phyloP scores from a whole-genome alignment of 1,284 basidiomycete genomes.

The Melampsora larici-populina region DNA sequence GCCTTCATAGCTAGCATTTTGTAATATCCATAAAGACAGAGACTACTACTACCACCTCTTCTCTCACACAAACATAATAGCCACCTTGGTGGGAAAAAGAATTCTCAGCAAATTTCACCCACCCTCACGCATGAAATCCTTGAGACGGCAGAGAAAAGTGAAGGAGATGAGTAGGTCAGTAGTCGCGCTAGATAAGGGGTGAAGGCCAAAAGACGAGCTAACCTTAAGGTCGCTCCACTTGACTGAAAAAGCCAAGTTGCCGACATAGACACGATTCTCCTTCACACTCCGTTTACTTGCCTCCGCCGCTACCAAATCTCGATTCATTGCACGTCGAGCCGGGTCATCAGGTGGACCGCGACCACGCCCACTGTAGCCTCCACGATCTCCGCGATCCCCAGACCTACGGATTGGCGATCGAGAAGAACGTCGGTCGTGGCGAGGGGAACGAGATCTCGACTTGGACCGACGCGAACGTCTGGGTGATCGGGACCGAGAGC shows the following conservation, averaged over 20 bases:
- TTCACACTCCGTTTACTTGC: constrained; percentile 83
- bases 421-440: constrained; percentile 22
- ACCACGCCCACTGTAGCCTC: constrained; percentile 26
- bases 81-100: constrained; percentile 55
- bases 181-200: background rate
- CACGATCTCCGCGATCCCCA: constrained; percentile 5
- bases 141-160: background rate
- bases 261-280: constrained; percentile 97
- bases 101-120: constrained; percentile 65
- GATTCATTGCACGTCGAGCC: constrained; percentile 37
- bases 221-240: constrained; percentile 88
- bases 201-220: constrained; percentile 45
- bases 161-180: background rate
- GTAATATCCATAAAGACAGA: too few species aligned
- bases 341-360: constrained; percentile 27
- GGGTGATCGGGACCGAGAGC: constrained; percentile 39
- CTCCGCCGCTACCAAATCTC: constrained; percentile 51
- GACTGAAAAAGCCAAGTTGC: constrained; percentile 95
- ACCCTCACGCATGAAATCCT: constrained; percentile 97
- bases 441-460: constrained; percentile 36
- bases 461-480: constrained; percentile 31
- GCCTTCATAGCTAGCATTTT: background rate
- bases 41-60: background rate
- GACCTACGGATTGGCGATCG: constrained; percentile 28
- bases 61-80: background rate